These are phyloP conservation scores for Aspergillus avenaceus DNA, from an alignment of 495 filamentous ascomycete genomes.

Conservation along the genomic window DNA sequence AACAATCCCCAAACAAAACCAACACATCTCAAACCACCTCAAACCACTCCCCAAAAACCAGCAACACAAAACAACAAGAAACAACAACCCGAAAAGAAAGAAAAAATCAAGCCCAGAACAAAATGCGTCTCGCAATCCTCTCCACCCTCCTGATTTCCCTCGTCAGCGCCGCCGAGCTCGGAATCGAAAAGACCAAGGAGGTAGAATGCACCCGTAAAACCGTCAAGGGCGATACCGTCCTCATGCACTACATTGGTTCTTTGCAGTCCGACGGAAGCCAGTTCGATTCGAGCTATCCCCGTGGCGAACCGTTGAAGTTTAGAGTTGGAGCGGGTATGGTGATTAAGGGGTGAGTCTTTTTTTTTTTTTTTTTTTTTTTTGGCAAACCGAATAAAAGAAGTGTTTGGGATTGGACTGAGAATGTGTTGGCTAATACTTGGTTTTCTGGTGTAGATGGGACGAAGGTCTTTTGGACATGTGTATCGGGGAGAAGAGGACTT, in stretches of 20 bases:
- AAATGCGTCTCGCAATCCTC: constrained; percentile 32
- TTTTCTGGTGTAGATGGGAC: constrained; percentile 62
- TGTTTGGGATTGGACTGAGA: neutral
- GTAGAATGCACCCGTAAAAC: constrained; percentile 74
- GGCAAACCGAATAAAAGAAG: neutral
- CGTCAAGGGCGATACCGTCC: constrained; percentile 69
- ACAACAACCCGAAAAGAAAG: neutral
- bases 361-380: neutral
- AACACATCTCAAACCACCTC: too few relatives aligned
- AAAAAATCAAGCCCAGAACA: neutral
- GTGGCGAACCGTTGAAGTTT: constrained; percentile 72
- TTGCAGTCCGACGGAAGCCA: constrained; percentile 50
- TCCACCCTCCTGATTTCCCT: constrained; percentile 48
- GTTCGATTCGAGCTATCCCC: constrained; percentile 65
- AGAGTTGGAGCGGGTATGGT: constrained; percentile 74
- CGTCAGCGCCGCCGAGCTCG: constrained; percentile 55
- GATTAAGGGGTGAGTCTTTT: constrained; percentile 69
- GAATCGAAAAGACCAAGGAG: constrained; percentile 69
- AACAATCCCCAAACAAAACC: neutral
- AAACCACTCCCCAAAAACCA: neutral
- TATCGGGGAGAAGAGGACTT: constrained; percentile 86
- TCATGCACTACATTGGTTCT: constrained; percentile 85
- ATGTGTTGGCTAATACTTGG: constrained; percentile 2
- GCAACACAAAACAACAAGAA: neutral
- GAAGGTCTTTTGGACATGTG: constrained; percentile 92